Base-by-base conservation (phyloP, 371 early-diverging fungal genomes). In the Rhizopus microsporus region DNA sequence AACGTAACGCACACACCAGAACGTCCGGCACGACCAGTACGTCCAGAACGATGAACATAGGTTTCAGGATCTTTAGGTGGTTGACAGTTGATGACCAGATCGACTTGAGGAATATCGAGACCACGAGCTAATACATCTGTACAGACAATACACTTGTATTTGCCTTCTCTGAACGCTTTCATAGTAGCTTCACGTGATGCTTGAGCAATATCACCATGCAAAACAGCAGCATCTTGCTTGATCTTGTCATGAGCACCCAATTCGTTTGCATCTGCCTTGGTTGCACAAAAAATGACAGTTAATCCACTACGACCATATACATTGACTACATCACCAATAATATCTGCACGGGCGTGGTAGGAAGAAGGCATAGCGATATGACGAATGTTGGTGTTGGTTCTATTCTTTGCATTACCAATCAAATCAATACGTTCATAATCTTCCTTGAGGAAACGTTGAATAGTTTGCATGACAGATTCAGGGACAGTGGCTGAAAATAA, bases 81-180 rank as follows among this genome's bases (percentile, higher is more conserved):
- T 68, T 98, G 96, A 65, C 91, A 93, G 81, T 99, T 96, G 82
- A 99, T 93, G 45, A 99, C 96, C 40, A 96, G 75, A 77, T 97
- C 98, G 38, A 98, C 96, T 74, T 93, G 88, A 38, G 96, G 95
- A 66, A 99, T 98, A 83, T 99, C 99, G 44, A 99, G 84, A 67
- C 99, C 99, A 78, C 99, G 90, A 13, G 97, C 95, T 33, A 92
- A 87, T 5, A 99, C 97, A 73, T 97, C 96, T 5, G 97, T 97
- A 72, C 93, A 91, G 35, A 94, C 83, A 65, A 96, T 88, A 65
- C 94, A 89, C 50, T 78, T 86, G 74, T 90, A 87, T 53, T 87
- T 88, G 59, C 92, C 93, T 65, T 91, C 88, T 63, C 93, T 85
- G 80, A 97, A 96, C 44, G 89, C 90, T 56, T 92, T 84, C 74